Evolutionary conservation across 495 filamentous ascomycete species (phyloP).

Genomic region (Glarea lozoyensis): DNA sequence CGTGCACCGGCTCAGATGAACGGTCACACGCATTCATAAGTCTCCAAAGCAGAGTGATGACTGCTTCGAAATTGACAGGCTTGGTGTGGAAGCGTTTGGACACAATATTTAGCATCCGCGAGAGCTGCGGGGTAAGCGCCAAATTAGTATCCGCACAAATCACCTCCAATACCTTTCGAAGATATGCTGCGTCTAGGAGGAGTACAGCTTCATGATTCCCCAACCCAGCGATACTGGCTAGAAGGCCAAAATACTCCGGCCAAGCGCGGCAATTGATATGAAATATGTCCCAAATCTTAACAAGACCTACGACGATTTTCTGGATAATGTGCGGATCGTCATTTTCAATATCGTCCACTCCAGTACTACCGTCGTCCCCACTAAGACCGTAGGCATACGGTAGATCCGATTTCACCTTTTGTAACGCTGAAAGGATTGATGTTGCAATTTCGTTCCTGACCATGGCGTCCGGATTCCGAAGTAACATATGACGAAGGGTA

Average conservation of each 20-base stretch:
- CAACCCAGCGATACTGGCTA: conserved; percentile 49
- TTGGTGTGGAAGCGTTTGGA: conserved; percentile 38
- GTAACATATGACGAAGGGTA: conserved; percentile 54
- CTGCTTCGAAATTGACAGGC: conserved; percentile 40
- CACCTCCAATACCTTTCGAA: conserved; percentile 50
- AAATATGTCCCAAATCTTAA: conserved; percentile 43
- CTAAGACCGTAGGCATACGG: conserved; percentile 29
- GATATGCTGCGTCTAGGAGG: conserved; percentile 46
- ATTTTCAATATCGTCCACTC: conserved; percentile 20
- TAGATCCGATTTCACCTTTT: conserved; percentile 37
- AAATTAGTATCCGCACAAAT: conserved; percentile 49
- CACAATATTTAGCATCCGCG: conserved; percentile 33
- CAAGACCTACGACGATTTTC: conserved; percentile 42
- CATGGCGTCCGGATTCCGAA: conserved; percentile 50
- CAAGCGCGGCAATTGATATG: conserved; percentile 55
- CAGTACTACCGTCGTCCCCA: conserved; percentile 19
- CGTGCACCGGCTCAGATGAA: conserved; percentile 3
- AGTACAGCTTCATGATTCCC: conserved; percentile 43
- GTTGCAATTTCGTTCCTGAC: conserved; percentile 51
- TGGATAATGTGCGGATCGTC: conserved; percentile 36
- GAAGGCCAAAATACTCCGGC: conserved; percentile 72
- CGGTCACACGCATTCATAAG: conserved; percentile 27
- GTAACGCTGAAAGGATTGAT: conserved; percentile 47
- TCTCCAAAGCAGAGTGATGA: conserved; percentile 45
- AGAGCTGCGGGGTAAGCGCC: conserved; percentile 31